phyloP scores from a whole-genome alignment of 192 early-diverging fungal species.

The Coemansia sp. region DNA sequence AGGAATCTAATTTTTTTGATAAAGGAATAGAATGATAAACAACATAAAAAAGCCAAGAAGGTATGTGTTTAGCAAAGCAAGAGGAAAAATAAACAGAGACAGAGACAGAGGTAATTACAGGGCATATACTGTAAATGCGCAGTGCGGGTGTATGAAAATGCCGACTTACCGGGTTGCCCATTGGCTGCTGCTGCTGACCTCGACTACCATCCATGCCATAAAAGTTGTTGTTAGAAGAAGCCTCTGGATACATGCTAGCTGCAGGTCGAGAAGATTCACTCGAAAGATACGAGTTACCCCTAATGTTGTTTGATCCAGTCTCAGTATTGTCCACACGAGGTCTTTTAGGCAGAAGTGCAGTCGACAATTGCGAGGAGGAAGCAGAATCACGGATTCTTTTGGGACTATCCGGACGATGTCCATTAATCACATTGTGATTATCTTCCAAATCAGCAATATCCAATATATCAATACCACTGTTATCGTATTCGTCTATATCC shows the following conservation, averaged over 20 bases:
- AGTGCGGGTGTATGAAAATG: background rate
- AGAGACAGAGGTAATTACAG: background rate
- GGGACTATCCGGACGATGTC: background rate
- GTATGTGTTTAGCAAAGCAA: background rate
- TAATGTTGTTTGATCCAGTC: background rate
- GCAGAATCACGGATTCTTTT: background rate
- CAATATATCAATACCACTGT: slow-evolving; percentile 18
- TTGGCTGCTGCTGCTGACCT: background rate
- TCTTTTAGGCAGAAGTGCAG: background rate
- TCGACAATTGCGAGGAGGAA: background rate
- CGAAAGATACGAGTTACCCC: background rate
- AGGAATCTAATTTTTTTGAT: background rate
- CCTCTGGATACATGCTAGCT: background rate
- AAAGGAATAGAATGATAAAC: background rate
- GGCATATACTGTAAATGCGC: background rate
- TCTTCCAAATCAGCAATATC: slow-evolving; percentile 27
- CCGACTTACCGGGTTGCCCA: background rate
- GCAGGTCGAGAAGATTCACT: background rate
- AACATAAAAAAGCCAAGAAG: background rate
- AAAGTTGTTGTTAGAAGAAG: background rate
- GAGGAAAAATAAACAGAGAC: background rate
- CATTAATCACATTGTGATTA: background rate
- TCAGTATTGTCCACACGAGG: background rate
- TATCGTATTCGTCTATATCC: slow-evolving; percentile 12
- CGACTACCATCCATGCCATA: background rate